Evolutionary conservation across 1,284 basidiomycete genomes (phyloP).

Genomic region (Rhodotorula sp.): DNA sequence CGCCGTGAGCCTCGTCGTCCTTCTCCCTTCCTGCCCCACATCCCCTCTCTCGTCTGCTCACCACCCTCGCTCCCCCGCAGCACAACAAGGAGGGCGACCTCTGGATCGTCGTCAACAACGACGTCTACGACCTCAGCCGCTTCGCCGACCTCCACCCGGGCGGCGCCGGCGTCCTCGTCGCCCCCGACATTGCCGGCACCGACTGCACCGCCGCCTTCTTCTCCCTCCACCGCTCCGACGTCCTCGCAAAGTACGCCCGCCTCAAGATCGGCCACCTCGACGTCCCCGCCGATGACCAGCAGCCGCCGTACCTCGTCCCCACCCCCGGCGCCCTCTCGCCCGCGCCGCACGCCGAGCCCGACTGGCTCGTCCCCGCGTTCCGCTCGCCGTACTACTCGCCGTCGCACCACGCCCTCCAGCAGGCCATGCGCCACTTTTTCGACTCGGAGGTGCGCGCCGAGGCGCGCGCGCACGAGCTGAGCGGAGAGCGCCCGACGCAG

Average conservation of each 20-base stretch:
- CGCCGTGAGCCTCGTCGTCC: slow-evolving; percentile 47
- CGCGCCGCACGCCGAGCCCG: slow-evolving; percentile 80
- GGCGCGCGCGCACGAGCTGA: slow-evolving; percentile 47
- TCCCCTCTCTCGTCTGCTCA: background rate
- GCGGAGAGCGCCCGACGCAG: slow-evolving; percentile 43
- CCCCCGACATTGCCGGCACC: slow-evolving; percentile 50
- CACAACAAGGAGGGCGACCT: slow-evolving; percentile 75
- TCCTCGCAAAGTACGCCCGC: slow-evolving; percentile 60
- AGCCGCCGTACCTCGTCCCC: slow-evolving; percentile 53
- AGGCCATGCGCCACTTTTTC: slow-evolving; percentile 46
- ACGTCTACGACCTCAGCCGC: slow-evolving; percentile 70
- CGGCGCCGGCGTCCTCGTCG: slow-evolving; percentile 73
- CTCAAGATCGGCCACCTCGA: slow-evolving; percentile 55
- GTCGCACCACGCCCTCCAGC: slow-evolving; percentile 53
- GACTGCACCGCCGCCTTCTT: slow-evolving; percentile 84
- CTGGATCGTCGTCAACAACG: slow-evolving; percentile 79
- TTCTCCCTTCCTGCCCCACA: background rate
- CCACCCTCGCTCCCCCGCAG: slow-evolving; percentile 51
- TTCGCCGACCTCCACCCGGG: slow-evolving; percentile 80
- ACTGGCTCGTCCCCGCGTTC: slow-evolving; percentile 70
- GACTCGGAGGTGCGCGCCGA: slow-evolving; percentile 44
- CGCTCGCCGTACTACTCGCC: slow-evolving; percentile 77
- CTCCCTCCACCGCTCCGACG: slow-evolving; percentile 74
- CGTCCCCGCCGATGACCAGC: slow-evolving; percentile 54
- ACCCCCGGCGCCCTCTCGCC: slow-evolving; percentile 56